phyloP scores from a whole-genome alignment of 176 grass and related monocot genomes.

The Bonia amplexicaulis region DNA sequence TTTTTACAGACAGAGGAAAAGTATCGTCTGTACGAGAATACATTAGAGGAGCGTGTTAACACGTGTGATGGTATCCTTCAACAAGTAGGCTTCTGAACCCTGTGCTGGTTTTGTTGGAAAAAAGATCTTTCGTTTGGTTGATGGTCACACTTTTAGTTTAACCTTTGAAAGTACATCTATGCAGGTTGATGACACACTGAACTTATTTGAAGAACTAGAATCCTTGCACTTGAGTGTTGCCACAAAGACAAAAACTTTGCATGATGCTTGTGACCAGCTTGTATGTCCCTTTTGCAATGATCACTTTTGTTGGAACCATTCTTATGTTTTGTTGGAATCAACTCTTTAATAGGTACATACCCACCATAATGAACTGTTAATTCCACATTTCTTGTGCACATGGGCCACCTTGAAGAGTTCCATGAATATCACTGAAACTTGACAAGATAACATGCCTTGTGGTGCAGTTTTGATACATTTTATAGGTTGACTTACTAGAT shows the following conservation, averaged over 20 bases:
- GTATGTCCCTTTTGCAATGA: slow-evolving; percentile 25
- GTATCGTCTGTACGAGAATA: slow-evolving; percentile 69
- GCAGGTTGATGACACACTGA: slow-evolving; percentile 77
- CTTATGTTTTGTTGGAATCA: not conserved
- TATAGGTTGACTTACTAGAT: not conserved
- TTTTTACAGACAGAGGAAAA: slow-evolving; percentile 73
- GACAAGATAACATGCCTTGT: not conserved
- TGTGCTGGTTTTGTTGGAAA: not conserved
- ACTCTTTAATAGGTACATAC: not conserved
- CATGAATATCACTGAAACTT: not conserved
- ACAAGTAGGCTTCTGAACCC: not conserved
- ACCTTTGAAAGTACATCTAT: not conserved
- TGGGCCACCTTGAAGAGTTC: not conserved
- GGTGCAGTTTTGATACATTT: not conserved
- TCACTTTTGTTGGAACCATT: not conserved
- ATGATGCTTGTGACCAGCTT: slow-evolving; percentile 72
- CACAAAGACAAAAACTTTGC: slow-evolving; percentile 85
- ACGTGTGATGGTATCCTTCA: slow-evolving; percentile 78
- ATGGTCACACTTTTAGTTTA: not conserved
- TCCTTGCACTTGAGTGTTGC: slow-evolving; percentile 70
- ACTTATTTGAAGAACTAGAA: slow-evolving; percentile 70
- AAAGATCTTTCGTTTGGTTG: not conserved
- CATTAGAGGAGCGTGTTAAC: slow-evolving; percentile 56
- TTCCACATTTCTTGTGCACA: not conserved
- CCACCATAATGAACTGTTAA: not conserved